A percentile compares a stretch with the other conserved stretches of the same genome.
Conservation (phyloP, 2,329 filamentous ascomycete genomes). For the Ascochyta clinopodiicola region DNA sequence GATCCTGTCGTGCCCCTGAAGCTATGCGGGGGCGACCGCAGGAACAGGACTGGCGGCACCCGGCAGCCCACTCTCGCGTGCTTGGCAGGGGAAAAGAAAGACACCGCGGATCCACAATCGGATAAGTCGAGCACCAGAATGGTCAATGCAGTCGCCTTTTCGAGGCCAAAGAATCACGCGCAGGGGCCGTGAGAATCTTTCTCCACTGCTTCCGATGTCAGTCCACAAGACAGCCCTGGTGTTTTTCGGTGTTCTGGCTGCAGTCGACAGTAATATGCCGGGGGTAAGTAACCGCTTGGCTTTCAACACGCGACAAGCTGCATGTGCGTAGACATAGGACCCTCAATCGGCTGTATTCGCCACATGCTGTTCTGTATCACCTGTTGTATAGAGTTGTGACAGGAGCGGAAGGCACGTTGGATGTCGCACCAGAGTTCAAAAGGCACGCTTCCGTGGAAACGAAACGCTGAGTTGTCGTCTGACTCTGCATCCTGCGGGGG, state of each 20-base stretch:
- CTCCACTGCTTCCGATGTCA: conserved; percentile 11
- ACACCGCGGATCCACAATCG: conserved; percentile 10
- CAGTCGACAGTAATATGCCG: conserved; percentile 5
- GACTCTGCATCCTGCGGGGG: conserved; percentile 17
- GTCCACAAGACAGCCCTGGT: conserved; percentile 5
- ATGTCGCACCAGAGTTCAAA: conserved; percentile 34
- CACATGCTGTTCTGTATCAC: conserved; percentile 16
- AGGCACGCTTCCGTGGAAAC: conserved; percentile 24
- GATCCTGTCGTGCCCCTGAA: conserved; percentile 31
- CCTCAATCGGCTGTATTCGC: conserved; percentile 5
- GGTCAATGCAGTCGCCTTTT: conserved; percentile 13
- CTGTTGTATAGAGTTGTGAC: conserved; percentile 20
- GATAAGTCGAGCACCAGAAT: conserved; percentile 10
- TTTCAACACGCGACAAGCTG: conserved; percentile 12
- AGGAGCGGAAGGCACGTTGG: conserved; percentile 14
- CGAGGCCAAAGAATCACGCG: conserved; percentile 7
- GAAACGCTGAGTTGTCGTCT: conserved; percentile 25
- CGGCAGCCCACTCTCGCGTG: conserved; percentile 17
- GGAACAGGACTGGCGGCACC: conserved; percentile 37
- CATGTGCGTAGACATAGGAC: conserved; percentile 2
- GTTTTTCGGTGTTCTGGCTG: conserved; percentile 4
- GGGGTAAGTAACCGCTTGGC: conserved; percentile 1
- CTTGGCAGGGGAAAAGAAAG: conserved; percentile 44
- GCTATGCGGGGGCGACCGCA: conserved; percentile 26
- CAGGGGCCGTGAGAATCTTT: conserved; percentile 6